Percentiles rank a stretch among this genome's conserved stretches.
phyloP scores from a whole-genome alignment of 1,284 basidiomycete genomes.

The Ustilago loliicola region DNA sequence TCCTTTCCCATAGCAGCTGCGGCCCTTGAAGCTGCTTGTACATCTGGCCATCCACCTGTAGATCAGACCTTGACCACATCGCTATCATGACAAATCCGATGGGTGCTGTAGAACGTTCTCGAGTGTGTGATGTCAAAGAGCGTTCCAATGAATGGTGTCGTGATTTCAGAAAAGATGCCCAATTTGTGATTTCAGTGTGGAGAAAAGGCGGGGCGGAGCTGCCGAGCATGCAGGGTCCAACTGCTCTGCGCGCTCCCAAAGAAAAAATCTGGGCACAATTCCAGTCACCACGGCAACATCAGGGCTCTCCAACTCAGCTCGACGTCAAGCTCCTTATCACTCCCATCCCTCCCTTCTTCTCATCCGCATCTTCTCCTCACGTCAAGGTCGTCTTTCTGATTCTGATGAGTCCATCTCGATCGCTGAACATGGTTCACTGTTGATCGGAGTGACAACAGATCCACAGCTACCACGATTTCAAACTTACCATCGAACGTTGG shows the following conservation, averaged over 20 bases:
- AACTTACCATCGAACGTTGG: not conserved
- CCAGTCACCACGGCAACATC: conserved; percentile 4
- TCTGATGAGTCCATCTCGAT: not conserved
- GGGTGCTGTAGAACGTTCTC: not conserved
- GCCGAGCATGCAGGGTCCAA: conserved; percentile 13
- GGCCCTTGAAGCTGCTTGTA: not conserved
- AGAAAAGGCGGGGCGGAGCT: not conserved
- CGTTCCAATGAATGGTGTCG: not conserved
- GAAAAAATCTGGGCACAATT: conserved; percentile 5
- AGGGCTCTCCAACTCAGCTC: not conserved
- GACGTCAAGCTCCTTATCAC: not conserved
- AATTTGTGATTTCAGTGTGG: not conserved
- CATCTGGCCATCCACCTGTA: not conserved
- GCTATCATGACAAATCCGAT: not conserved
- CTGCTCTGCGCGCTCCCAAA: not conserved
- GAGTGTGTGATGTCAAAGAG: not conserved
- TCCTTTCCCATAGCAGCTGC: not conserved
- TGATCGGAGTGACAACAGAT: not conserved
- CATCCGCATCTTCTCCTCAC: not conserved
- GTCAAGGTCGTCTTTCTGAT: not conserved
- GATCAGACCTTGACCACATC: not conserved
- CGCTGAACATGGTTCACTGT: not conserved
- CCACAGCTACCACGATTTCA: not conserved
- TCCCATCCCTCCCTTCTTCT: not conserved
- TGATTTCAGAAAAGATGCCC: too few relatives aligned